These are phyloP conservation scores for Trifolium dubium DNA, from an alignment of 306 rosid species.

Conservation along the genomic window DNA sequence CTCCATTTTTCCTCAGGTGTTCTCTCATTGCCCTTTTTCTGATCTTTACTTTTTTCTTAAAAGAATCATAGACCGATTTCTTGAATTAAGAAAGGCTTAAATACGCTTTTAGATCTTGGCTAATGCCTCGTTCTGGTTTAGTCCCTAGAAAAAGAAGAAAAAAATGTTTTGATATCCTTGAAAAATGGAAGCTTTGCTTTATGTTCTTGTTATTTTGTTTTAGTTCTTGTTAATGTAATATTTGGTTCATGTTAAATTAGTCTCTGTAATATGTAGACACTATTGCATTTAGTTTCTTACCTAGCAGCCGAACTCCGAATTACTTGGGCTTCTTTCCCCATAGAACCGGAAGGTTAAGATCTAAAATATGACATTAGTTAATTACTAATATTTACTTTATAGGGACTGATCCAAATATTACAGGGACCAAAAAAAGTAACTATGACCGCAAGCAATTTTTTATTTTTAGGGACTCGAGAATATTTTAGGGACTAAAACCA, in stretches of 20 bases:
- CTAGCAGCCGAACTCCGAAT: too few relatives aligned
- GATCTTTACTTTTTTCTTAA: not conserved
- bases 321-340: too few relatives aligned
- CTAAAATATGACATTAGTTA: not conserved
- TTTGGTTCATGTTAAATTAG: not conserved
- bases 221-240: not conserved
- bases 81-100: not conserved
- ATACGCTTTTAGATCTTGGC: not conserved
- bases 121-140: not conserved
- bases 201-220: not conserved
- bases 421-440: not conserved
- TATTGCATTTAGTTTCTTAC: not conserved
- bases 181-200: not conserved
- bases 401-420: not conserved
- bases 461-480: not conserved
- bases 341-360: too few relatives aligned
- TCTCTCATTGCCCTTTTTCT: slow-evolving; percentile 31
- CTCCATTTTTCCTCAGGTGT: slow-evolving; percentile 87
- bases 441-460: not conserved
- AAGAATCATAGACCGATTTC: not conserved
- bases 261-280: not conserved
- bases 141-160: not conserved
- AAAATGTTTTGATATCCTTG: not conserved
- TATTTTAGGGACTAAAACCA: too few relatives aligned
- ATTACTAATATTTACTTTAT: not conserved